Conservation (phyloP, 139 green algal species). For the Micractinium conductrix region DNA sequence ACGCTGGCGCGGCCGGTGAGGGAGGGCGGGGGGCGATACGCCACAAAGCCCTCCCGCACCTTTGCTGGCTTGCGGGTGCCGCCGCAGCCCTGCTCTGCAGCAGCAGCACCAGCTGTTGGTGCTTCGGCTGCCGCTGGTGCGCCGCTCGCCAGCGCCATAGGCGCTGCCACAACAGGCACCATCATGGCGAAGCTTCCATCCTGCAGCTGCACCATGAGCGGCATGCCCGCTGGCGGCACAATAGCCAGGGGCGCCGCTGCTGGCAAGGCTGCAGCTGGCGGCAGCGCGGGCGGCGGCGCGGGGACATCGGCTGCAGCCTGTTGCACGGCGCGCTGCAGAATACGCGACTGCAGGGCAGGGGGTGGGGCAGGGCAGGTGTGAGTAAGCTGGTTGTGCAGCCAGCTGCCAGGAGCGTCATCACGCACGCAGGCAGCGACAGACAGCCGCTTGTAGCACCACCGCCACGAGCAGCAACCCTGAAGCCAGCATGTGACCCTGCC, state of each 20-base stretch:
- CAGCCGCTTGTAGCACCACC: not conserved
- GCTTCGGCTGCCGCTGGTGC: not conserved
- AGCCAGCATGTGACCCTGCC: not conserved
- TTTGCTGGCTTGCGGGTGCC: not conserved
- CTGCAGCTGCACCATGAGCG: slow-evolving; percentile 18
- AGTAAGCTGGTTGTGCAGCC: not conserved
- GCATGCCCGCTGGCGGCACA: not conserved
- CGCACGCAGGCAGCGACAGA: not conserved
- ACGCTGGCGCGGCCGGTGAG: slow-evolving; percentile 3
- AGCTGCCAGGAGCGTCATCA: not conserved
- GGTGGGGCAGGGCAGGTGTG: not conserved
- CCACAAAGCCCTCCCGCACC: slow-evolving; percentile 22
- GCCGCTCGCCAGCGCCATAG: not conserved
- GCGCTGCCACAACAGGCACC: slow-evolving; percentile 20
- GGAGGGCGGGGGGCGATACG: slow-evolving; percentile 33
- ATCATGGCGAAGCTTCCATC: slow-evolving; percentile 24
- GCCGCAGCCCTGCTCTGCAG: not conserved
- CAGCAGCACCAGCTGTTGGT: not conserved
- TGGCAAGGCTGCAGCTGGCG: not conserved
- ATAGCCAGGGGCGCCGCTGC: not conserved
- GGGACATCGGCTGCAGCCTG: slow-evolving; percentile 27
- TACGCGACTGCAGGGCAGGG: not conserved
- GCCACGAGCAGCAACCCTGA: not conserved
- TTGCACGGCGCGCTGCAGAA: slow-evolving; percentile 20
- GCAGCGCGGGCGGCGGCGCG: not conserved